Base-by-base conservation (phyloP, 2,329 filamentous ascomycete genomes). In the Alternaria rosae region DNA sequence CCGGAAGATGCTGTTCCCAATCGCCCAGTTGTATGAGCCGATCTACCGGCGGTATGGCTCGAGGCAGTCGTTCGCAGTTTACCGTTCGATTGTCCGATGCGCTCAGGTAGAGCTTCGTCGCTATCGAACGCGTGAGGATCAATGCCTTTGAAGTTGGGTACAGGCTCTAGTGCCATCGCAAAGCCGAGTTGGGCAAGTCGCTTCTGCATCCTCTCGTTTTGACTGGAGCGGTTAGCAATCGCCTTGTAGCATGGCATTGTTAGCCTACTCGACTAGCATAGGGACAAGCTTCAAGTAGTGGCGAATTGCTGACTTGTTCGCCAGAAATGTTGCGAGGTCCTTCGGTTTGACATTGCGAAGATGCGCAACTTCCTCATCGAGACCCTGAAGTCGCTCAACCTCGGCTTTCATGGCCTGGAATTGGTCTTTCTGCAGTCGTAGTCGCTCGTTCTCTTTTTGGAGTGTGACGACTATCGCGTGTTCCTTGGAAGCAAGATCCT, bases 401-500 rank as follows among this genome's bases (percentile, higher is more conserved):
- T 73, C 67, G 11, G 56, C 53, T 25, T 62, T 54, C n/a, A 68
- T 43, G 17, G 59, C 51, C 13, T 67, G 54, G 21, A 57, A 56
- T 7, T 66, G 55, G 20, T 59, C 43, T 41, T 67, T 55, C n/a
- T 59, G 57, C 15, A 51, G 56, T 7, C 56, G 59, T 32, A 74
- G 38, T 20, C 63, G 50, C 17, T 70, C 59, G 15, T 61, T 66
- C 55, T 77, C 71, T 15, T 72, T 59, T 45, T 74, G 62, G 7
- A 76, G 61, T 15, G 26, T 47, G 20, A 74, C 62, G 35, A 79
- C 71, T 38, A 75, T 74, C 4, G 66, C 64, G 10, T 80, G 78
- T 20, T 78, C 71, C 26, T 70, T 66, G 15, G 81, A 71, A 35
- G 78, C 78, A 41, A 79, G 75, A 25, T 75, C 75, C 70, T 67